Base-by-base conservation (phyloP, 2,329 filamentous ascomycete species). In the Apiospora rasikravindrae region DNA sequence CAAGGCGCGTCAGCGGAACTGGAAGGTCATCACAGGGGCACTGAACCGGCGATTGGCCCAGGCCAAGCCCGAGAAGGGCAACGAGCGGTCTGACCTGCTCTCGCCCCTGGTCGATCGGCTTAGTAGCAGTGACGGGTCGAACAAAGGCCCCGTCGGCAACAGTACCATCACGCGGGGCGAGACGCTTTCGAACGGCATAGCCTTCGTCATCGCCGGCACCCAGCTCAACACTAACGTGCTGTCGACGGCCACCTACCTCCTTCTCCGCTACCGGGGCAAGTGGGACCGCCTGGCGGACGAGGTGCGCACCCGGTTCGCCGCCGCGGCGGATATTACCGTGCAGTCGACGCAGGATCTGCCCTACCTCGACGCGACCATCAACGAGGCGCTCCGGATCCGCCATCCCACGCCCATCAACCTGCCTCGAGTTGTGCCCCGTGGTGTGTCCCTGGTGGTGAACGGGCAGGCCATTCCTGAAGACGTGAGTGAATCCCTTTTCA, bases 141-240 rank as follows among this genome's bases (percentile, higher is more conserved):
- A 11, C 40, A 42, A 42, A 49, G 22, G 47, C 7, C 19, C 45
- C 7, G 22, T 22, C 19, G 22, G 47, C 8, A 42, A n/a, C 47
- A 49, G 8, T 1, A 7, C 6, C 22, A 49, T 49, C 47, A 49
- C 47, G 22, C 47, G 4, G 1, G 19, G 22, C 8, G 47, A 51
- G 47, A n/a, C 24, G 47, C 10, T 24, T 0, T 24, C 47, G 0
- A 51, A 51, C n/a, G n/a, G 22, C 47, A 8, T 51, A 7, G 57
- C 57, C 29, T 61, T 74, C 14, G 70, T 71, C 19, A 70, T 72
- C 37, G 85, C 83, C 0, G 86, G 85, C 0, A 82, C 80, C 6
- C 84, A 87, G 71, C 87, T 85, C 0, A 87, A 84, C 0, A 84
- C 85, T 0, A 85, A 84, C 0, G 76, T 82, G 2, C 76, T 87